These are phyloP conservation scores for Citrullus colocynthis DNA, from an alignment of 306 rosid species.

Conservation along the genomic window DNA sequence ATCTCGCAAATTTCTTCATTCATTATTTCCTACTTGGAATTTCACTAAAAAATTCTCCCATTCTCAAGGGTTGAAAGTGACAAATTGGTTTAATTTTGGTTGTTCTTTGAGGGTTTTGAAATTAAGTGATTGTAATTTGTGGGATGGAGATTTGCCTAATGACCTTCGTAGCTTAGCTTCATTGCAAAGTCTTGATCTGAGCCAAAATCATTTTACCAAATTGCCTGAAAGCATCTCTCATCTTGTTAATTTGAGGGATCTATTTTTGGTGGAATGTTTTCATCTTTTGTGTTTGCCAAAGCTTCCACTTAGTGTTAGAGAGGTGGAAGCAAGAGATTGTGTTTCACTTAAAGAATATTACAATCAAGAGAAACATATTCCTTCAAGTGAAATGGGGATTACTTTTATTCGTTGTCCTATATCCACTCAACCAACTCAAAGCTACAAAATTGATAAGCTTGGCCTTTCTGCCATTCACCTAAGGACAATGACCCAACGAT, in stretches of 20 bases:
- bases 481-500: background rate
- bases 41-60: background rate
- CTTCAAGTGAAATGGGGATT: constrained; percentile 2
- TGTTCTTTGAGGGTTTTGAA: background rate
- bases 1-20: background rate
- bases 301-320: constrained; percentile 4
- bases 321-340: constrained; percentile 2
- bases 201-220: background rate
- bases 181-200: background rate
- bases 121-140: background rate
- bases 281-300: constrained; percentile 2
- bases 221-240: constrained; percentile 9
- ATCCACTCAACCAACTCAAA: background rate
- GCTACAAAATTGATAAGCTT: background rate
- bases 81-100: background rate
- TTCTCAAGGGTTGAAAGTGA: constrained; percentile 4
- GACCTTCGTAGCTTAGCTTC: background rate
- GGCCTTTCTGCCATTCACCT: background rate
- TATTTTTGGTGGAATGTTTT: background rate
- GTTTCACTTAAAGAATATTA: background rate
- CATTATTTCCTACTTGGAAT: background rate
- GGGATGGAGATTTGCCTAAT: background rate
- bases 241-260: constrained; percentile 7
- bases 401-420: background rate
- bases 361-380: background rate